Base-by-base conservation (phyloP, 78 protist genomes). In the Dictyostelium intermedium region DNA sequence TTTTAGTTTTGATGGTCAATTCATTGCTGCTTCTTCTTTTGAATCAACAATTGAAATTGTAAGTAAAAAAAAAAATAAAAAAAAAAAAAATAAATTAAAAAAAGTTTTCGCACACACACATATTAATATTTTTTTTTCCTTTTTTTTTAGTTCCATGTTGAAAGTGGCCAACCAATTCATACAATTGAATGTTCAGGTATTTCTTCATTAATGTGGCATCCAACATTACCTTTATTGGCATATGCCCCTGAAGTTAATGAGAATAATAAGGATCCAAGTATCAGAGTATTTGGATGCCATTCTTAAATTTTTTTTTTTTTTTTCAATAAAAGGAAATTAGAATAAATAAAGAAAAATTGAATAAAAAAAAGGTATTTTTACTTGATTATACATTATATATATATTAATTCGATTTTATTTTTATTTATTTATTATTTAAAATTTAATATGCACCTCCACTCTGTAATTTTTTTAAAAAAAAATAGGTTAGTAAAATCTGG, bases 1-100 rank as follows among this genome's bases (percentile, higher is more conserved):
- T n/a, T 89, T 89, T 50, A 80, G 87, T 80, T 63, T 63, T 47
- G 94, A 89, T 69, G 87, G 94, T 81, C 94, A 89, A 89, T 89
- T 89, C 50, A 43, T 89, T 20, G 94, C 94, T 6, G 82, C 73
- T 23, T 8, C 94, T 3, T 78, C 94, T 10, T 80, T 80, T 30
- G 94, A 89, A 16, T 47, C 81, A 34, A 18, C 53, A 30, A 41
- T 89, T 69, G 94, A 89, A 30, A 89, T 89, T 80, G 94, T 86
- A 83, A 13, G 89, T 39, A 20, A 30, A 35, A 7, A 37, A 35
- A 30, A 39, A 5, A 39, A 39, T 39, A 39, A 39, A 5, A 39
- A 39, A 5, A 39, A 39, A 5, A 39, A 39, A 5, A 39, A 39
- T 39, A 39, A 39, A n/a, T n/a, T n/a, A n/a, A n/a, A n/a, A n/a